Evolutionary conservation across 129 eudicot genomes (phyloP), one percentile per base, ranked within the genome.

Genomic region (Tagetes patula): DNA sequence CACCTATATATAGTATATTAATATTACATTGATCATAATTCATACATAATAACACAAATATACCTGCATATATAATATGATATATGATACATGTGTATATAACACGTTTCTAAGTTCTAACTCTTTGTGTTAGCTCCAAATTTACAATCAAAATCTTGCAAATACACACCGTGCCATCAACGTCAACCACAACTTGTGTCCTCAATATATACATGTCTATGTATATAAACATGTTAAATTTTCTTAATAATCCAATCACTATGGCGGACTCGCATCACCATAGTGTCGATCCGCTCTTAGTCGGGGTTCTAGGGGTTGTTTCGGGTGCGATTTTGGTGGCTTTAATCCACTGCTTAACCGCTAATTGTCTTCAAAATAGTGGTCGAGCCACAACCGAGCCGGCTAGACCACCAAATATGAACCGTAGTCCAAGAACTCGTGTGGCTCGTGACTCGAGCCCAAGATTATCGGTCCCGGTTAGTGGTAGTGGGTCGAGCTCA

Each of bases 261-360:
- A 77, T 77, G 77, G 82, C 53, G 50, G 66, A 43, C 36, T 48
- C 72, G 34, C 63, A 60, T 31, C 78, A 74, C 41, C 40, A 71
- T 7, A 43, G 75, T 5, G 52, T 79, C 20, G 82, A 65, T 78
- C 90, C 92, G 0, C 74, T 89, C 12, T 56, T 83, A 14, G 74
- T 89, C 11, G 96, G 96, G 31, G 52, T 89, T 53, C 84, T 84
- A 9, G 96, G 96, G 37, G 80, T 89, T 43, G 30, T 82, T 33
- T 81, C 85, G 1, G 92, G 96, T 39, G 85, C 83, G 1, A 45
- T 81, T 36, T 13, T 89, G 2, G 90, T 89, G 6, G 96, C 85
- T 0, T 75, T 81, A 32, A 40, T 87, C 46, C 96, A 89, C 66
- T 87, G 84, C 79, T 38, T 87, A 33, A 34, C 66, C 8, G 82